These are phyloP conservation scores for Microdochium paspali DNA, from an alignment of 2,329 filamentous ascomycete species.

Conservation along the genomic window DNA sequence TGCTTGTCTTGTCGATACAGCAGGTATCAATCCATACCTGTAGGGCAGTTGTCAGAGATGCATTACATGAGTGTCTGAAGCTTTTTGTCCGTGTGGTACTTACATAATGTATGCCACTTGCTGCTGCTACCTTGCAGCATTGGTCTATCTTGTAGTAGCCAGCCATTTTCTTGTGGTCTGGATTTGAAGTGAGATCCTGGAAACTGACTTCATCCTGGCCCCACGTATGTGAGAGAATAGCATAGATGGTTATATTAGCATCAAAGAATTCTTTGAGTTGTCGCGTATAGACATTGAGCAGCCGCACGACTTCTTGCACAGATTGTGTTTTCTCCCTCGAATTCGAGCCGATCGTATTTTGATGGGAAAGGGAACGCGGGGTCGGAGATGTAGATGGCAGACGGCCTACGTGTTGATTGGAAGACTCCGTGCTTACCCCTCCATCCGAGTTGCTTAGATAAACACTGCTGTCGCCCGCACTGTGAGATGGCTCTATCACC, in stretches of 20 bases:
- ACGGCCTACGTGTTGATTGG: too few relatives aligned
- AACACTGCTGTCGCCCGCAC: too few relatives aligned
- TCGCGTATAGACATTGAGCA: neutral
- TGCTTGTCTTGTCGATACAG: constrained; percentile 7
- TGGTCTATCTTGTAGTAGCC: neutral
- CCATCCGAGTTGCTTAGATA: too few relatives aligned
- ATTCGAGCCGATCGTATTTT: too few relatives aligned
- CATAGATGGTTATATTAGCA: neutral
- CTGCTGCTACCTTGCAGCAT: neutral
- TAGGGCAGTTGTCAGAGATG: neutral
- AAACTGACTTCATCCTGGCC: neutral
- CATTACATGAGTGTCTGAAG: too few relatives aligned
- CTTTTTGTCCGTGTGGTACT: too few relatives aligned
- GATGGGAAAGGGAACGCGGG: too few relatives aligned
- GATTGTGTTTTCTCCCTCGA: too few relatives aligned
- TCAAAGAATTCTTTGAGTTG: neutral
- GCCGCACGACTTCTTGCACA: neutral
- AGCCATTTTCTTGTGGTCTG: neutral
- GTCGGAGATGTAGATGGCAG: too few relatives aligned
- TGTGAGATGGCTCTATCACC: too few relatives aligned
- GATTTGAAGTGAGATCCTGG: neutral
- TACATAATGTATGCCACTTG: neutral
- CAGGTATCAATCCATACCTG: constrained; percentile 13
- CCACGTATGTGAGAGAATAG: neutral
- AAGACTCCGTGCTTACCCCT: too few relatives aligned